These are phyloP conservation scores for Podaxis rugospora DNA, from an alignment of 768 basidiomycete genomes.

Conservation along the genomic window DNA sequence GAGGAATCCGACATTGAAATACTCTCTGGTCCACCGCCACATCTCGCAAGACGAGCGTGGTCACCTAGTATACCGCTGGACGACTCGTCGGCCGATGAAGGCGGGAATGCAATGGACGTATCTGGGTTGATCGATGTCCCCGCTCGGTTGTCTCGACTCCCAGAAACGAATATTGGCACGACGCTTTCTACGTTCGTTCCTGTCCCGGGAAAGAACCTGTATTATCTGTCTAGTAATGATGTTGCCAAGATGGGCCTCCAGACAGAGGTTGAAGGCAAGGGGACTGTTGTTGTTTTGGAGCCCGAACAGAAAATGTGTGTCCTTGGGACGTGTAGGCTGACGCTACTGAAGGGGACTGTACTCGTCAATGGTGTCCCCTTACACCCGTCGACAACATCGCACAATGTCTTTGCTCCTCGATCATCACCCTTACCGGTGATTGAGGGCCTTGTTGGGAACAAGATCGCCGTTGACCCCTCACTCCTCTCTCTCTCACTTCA, in stretches of 20 bases:
- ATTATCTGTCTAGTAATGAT: slow-evolving; percentile 39
- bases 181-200: slow-evolving; percentile 50
- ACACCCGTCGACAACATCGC: slow-evolving; percentile 28
- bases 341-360: slow-evolving; percentile 59
- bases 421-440: slow-evolving; percentile 71
- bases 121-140: slow-evolving; percentile 17
- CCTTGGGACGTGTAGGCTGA: slow-evolving; percentile 61
- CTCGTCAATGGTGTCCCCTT: slow-evolving; percentile 53
- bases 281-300: slow-evolving; percentile 39
- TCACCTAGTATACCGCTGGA: slow-evolving; percentile 51
- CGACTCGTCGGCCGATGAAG: slow-evolving; percentile 45
- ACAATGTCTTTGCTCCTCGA: slow-evolving; percentile 70
- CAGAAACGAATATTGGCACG: neutral
- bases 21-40: slow-evolving; percentile 13
- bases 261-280: slow-evolving; percentile 19
- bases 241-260: slow-evolving; percentile 17
- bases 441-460: slow-evolving; percentile 16
- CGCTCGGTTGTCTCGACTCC: neutral
- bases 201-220: slow-evolving; percentile 37
- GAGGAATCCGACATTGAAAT: neutral
- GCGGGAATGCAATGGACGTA: slow-evolving; percentile 25
- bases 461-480: slow-evolving; percentile 1
- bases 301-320: slow-evolving; percentile 54
- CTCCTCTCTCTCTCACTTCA: slow-evolving; percentile 8
- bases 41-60: slow-evolving; percentile 38